These are phyloP conservation scores for Fusarium neocosmosporiellum DNA, from an alignment of 2,329 filamentous ascomycete genomes.

Conservation along the genomic window DNA sequence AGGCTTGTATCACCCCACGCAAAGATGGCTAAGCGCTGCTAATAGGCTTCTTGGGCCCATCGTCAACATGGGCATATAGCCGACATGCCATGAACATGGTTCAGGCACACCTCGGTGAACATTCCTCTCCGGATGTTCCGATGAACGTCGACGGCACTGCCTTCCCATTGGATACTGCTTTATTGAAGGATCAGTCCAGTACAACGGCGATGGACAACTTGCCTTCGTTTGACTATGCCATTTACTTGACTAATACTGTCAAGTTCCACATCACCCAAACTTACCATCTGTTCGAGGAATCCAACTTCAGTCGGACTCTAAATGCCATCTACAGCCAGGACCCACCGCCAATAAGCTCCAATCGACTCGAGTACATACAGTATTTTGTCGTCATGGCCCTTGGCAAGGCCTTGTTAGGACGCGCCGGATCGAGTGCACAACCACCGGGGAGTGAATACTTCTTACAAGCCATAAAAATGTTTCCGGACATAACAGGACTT, in stretches of 20 bases:
- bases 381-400: slow-evolving; percentile 14
- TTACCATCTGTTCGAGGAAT: slow-evolving; percentile 17
- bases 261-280: slow-evolving; percentile 17
- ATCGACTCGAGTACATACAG: slow-evolving; percentile 8
- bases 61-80: slow-evolving; percentile 21
- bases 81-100: slow-evolving; percentile 19
- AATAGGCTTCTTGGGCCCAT: slow-evolving; percentile 12
- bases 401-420: slow-evolving; percentile 8
- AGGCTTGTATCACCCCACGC: neutral
- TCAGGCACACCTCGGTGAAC: neutral
- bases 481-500: slow-evolving; percentile 4
- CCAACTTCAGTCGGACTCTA: neutral
- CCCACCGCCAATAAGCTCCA: neutral
- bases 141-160: slow-evolving; percentile 13
- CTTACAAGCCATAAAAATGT: slow-evolving; percentile 1
- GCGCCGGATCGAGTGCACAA: neutral
- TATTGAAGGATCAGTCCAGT: neutral
- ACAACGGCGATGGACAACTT: neutral
- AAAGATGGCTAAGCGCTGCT: neutral
- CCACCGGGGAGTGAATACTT: slow-evolving; percentile 11
- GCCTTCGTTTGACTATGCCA: slow-evolving; percentile 11
- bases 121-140: neutral
- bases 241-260: slow-evolving; percentile 15
- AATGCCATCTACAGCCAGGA: neutral
- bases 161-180: neutral